Conservation (phyloP, 495 filamentous ascomycete species). For the Xylaria nigripes region DNA sequence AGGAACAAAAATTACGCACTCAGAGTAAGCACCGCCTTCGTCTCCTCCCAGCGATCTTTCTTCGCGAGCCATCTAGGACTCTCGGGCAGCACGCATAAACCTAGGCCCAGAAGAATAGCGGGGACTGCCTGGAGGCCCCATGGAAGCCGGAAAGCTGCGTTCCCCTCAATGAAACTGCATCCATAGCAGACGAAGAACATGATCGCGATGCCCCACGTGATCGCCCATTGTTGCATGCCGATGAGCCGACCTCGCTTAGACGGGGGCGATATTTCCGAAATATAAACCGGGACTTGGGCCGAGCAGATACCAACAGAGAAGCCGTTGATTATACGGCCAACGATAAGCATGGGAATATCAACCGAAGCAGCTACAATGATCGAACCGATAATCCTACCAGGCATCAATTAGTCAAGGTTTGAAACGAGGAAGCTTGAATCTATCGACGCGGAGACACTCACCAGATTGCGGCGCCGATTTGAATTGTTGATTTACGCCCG, state of each 20-base stretch:
- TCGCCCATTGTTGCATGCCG: constrained; percentile 68
- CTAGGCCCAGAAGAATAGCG: constrained; percentile 53
- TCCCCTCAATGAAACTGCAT: constrained; percentile 53
- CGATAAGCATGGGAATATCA: constrained; percentile 65
- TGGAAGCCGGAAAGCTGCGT: constrained; percentile 60
- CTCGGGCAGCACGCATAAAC: constrained; percentile 60
- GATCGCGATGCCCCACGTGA: constrained; percentile 75
- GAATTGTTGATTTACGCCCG: constrained; percentile 61
- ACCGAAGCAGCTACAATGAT: constrained; percentile 63
- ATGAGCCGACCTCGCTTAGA: constrained; percentile 63
- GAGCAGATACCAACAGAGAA: constrained; percentile 69
- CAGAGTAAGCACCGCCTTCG: constrained; percentile 52
- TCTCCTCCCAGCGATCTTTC: constrained; percentile 67
- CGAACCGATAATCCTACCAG: constrained; percentile 46
- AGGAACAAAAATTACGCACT: neutral
- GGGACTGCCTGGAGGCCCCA: constrained; percentile 75
- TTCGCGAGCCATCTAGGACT: constrained; percentile 71
- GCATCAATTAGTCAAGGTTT: constrained; percentile 10
- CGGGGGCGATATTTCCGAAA: constrained; percentile 63
- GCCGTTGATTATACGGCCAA: constrained; percentile 71
- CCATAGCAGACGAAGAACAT: constrained; percentile 80
- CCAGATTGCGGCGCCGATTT: constrained; percentile 57
- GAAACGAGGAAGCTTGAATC: neutral
- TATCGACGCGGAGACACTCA: constrained; percentile 23
- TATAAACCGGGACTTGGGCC: constrained; percentile 73